A percentile compares a stretch with the other conserved stretches of the same genome.
Evolutionary conservation across 2,329 filamentous ascomycete genomes (phyloP).

Genomic region (Botryotinia narcissicola): DNA sequence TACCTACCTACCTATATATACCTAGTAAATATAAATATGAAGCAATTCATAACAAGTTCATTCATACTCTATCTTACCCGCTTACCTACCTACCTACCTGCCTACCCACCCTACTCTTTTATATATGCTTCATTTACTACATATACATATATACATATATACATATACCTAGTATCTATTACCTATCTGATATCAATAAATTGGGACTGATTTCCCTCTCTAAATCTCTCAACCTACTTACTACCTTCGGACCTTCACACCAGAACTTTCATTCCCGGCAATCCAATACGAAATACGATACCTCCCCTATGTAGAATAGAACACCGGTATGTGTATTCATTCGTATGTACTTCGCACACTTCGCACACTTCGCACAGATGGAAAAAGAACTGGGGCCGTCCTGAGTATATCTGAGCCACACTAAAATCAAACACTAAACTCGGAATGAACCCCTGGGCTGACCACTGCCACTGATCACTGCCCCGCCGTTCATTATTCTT

Average conservation of each 20-base stretch:
- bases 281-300: neutral
- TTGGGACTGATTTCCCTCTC: neutral
- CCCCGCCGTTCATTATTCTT: constrained; percentile 2
- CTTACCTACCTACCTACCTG: neutral
- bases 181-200: neutral
- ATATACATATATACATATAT: no score
- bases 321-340: no score
- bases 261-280: neutral
- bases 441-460: neutral
- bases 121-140: no score
- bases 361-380: neutral
- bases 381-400: neutral
- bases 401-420: constrained; percentile 4
- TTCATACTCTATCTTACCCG: no score
- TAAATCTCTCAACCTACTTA: neutral
- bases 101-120: no score
- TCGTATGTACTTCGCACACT: no score
- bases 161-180: neutral
- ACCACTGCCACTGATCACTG: constrained; percentile 1
- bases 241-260: neutral
- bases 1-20: no score
- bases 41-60: no score
- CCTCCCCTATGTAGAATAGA: no score
- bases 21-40: neutral
- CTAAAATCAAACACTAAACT: neutral